Base-by-base conservation (phyloP, 1,139 yeast species). In the Kluyveromyces sp. region DNA sequence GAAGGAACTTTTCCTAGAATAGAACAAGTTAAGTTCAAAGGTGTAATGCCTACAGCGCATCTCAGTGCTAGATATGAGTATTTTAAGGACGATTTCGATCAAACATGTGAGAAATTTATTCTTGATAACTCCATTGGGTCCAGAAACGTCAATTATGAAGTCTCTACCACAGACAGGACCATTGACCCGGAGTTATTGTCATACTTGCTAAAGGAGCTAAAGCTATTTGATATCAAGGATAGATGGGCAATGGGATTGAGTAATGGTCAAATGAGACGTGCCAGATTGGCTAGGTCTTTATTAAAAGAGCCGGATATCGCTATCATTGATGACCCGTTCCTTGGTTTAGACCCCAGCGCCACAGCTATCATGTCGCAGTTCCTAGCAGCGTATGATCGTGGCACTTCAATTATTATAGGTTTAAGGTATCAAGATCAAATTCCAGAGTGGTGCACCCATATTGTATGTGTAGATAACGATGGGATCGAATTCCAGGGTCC, bases 201-300 rank as follows among this genome's bases (percentile, higher is more conserved):
- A 0, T 53, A 61, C 2, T 66, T 82, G 4, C 61, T 83, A 34
- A 63, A 70, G n/a, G 63, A 67, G 37, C 74, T 92, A 52, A 71
- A 76, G 45, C 70, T 92, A 51, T 64, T 61, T 5, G 81, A 77
- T 1, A 67, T 88, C 47, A 71, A 77, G 46, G 70, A 78, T 48
- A 75, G 87, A 51, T 90, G 95, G 89, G 78, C 87, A 41, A 87
- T 87, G 63, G 86, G 94, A 0, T 70, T 92, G 43, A 85, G 96
- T 64, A 92, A 92, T 62, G 98, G 98, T 0, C 98, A 92, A 65
- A 80, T 86, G 64, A 74, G 98, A 55, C 71, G 98, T 43, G 96
- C 97, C 0, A 72, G 96, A 50, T 70, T 92, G 31, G 97, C 97
- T 0, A 75, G 77, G 51, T 78, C 90, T 0, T 60, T 92, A 45